Conservation (phyloP, 805 yeast genomes). For the Yamadazyma tumulicola region DNA sequence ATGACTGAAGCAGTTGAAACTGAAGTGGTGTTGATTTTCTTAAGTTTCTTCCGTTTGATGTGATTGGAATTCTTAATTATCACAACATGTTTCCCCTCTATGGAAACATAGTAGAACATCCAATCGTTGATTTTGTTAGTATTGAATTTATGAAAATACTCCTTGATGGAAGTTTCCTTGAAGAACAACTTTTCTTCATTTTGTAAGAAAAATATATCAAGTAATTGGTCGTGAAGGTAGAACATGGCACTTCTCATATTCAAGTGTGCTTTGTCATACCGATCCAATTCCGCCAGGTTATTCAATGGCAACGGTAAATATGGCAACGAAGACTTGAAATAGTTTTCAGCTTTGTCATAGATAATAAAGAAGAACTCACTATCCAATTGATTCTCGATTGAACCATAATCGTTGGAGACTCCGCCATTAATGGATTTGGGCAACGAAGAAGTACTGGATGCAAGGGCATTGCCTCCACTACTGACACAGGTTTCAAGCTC, state of each 20-base stretch:
- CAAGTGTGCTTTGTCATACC: conserved; percentile 8
- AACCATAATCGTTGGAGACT: conserved; percentile 5
- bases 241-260: conserved; percentile 27
- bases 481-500: conserved; percentile 15
- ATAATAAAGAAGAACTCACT: conserved; percentile 36
- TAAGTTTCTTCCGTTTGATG: conserved; percentile 14
- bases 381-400: conserved; percentile 19
- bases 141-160: conserved; percentile 40
- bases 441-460: conserved; percentile 28
- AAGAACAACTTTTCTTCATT: conserved; percentile 21
- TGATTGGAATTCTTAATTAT: conserved; percentile 33
- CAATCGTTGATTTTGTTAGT: conserved; percentile 36
- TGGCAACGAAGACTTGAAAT: conserved; percentile 36
- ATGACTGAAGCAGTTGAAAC: conserved; percentile 3
- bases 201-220: conserved; percentile 26
- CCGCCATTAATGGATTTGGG: conserved; percentile 19
- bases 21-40: background rate
- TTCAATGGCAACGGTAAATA: conserved; percentile 22
- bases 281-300: conserved; percentile 7
- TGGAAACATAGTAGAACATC: conserved; percentile 38
- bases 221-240: conserved; percentile 37
- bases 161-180: conserved; percentile 18
- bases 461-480: conserved; percentile 18
- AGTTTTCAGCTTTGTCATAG: conserved; percentile 21
- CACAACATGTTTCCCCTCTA: conserved; percentile 27